Evolutionary conservation across 2,329 filamentous ascomycete genomes (phyloP), one percentile per base, ranked within the genome.

Genomic region (Trichoderma lentiforme): DNA sequence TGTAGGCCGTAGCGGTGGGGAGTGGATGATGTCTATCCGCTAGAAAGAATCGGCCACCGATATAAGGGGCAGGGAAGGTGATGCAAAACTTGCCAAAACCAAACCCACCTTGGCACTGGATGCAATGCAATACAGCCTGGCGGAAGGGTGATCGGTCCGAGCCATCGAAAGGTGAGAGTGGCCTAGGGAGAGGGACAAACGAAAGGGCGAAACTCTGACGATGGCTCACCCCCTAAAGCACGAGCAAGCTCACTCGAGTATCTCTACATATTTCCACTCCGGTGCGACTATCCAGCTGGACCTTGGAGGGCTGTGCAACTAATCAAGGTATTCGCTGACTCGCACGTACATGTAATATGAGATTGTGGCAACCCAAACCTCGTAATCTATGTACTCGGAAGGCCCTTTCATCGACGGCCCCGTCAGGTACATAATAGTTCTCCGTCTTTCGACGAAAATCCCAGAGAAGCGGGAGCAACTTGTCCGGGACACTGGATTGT

Each of bases 11-110:
- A 47, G 60, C 57, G 68, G 36, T 53, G 39, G 28, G 56, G 66
- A 61, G n/a, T 30, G 28, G 30, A 53, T 47, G 57, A 63, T 57
- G n/a, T 28, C 8, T 21, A 51, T 60, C 60, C 47, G 47, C 68
- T 43, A 57, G 43, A 43, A 68, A 30, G 32, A 63, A 70, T 70
- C 69, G 69, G 60, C 30, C 34, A 71, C 61, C 69, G 61, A 71
- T 43, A 64, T 56, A 28, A n/a, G 26, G 30, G 12, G 21, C 39
- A 30, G 58, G 47, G 47, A 47, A 47, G 53, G 34, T 21, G 47
- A 65, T 58, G 61, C 47, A 34, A 57, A 57, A 61, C 12, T 36
- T 61, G 53, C 66, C 56, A 61, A 51, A 21, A 28, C 64, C 30
- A 57, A 61, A 69, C 47, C 69, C 36, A 65, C 36, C 15, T 65